Base-by-base conservation (phyloP, 2,329 filamentous ascomycete genomes). In the Calycina herbarum region DNA sequence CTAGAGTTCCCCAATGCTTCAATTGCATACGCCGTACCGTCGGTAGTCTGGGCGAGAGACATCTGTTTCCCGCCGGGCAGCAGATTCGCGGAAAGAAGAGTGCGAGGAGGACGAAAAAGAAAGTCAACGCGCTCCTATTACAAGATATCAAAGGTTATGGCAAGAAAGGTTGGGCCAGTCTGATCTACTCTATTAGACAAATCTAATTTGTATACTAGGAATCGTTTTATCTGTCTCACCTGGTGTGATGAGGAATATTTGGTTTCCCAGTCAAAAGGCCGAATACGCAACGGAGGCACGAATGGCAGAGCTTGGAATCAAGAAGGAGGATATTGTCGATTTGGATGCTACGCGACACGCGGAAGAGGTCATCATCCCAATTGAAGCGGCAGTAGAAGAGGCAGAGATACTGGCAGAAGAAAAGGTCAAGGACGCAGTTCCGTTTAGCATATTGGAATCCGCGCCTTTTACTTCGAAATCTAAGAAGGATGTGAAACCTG, bases 231-330 rank as follows among this genome's bases (percentile, higher is more conserved):
- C 83, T 38, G 77, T 86, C 54, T 75, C 81, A n/a, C 75, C 77
- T 17, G 82, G 84, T 27, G 76, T 78, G 45, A 86, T 87, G 83
- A 79, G 85, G 68, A 85, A 85, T 72, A 74, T 76, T 63, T 85
- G 81, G 81, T 85, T 82, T 69, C 84, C 83, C 3, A 74, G 74
- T 56, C 76, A 79, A 65, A 76, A 81, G 67, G 85, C 84, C 68
- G 79, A 82, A 72, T 86, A 87, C 74, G 77, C 85, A 27, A 80
- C 82, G 57, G 69, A 73, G 42, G 72, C 74, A 48, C 80, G 83
- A 67, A 66, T 82, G 57, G 79, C 80, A 72, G 75, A 80, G 64
- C 72, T 85, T 51, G 79, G 79, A 66, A 69, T 77, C 4, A 70
- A 69, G 62, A 78, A 79, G 67, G 79, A 82, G 33, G 75, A 80